Percentiles rank a stretch among this genome's conserved stretches.
These are phyloP conservation scores for Geotrichum carabidarum DNA, from an alignment of 1,139 yeast species.

Conservation along the genomic window DNA sequence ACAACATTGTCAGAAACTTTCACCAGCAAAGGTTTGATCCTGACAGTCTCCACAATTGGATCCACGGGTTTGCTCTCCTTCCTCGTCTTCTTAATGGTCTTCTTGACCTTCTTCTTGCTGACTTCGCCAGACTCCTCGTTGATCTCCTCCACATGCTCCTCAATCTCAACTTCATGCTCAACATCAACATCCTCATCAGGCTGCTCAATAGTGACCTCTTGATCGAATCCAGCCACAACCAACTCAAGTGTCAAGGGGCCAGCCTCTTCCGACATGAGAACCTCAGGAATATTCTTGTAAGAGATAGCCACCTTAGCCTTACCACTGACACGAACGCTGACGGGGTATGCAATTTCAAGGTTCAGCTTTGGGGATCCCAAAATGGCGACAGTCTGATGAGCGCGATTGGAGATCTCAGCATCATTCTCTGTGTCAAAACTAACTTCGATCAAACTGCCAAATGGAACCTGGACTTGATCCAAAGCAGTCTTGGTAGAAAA, in stretches of 20 bases:
- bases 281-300: conserved; percentile 31
- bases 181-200: background rate
- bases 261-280: conserved; percentile 17
- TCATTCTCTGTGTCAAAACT: conserved; percentile 26
- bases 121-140: conserved; percentile 6
- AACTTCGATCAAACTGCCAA: conserved; percentile 23
- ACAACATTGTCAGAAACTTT: conserved; percentile 7
- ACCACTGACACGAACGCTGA: conserved; percentile 27
- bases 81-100: conserved; percentile 1
- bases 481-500: conserved; percentile 5
- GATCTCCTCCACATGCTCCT: conserved; percentile 2
- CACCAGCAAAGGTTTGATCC: conserved; percentile 1
- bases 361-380: conserved; percentile 26
- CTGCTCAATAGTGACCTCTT: conserved; percentile 2
- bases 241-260: conserved; percentile 19
- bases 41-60: background rate
- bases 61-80: conserved; percentile 2
- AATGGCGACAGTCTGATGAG: conserved; percentile 32
- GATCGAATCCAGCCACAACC: conserved; percentile 17
- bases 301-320: conserved; percentile 32
- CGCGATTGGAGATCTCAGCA: conserved; percentile 21
- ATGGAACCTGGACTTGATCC: conserved; percentile 19
- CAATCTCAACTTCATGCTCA: conserved; percentile 3
- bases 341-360: conserved; percentile 29
- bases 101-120: background rate